phyloP scores from a whole-genome alignment of 148 eudicot genomes.

The Fallopia convolvulus region DNA sequence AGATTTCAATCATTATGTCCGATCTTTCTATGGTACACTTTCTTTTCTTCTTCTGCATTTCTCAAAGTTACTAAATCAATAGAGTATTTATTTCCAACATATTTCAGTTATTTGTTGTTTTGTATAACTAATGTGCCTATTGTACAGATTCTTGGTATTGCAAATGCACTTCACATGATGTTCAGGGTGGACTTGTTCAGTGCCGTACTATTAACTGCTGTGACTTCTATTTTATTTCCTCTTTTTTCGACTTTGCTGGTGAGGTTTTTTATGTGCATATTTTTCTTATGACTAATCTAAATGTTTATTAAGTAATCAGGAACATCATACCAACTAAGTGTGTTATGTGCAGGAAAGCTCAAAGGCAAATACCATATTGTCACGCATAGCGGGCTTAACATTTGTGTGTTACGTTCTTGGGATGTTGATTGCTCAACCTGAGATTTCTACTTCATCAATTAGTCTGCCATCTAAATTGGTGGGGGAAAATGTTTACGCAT shows the following conservation, averaged over 20 bases:
- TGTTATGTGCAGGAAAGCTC: constrained; percentile 44
- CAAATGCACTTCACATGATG: constrained; percentile 66
- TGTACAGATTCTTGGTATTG: constrained; percentile 78
- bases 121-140: constrained; percentile 3
- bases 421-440: constrained; percentile 56
- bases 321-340: neutral
- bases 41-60: neutral
- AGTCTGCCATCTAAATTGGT: constrained; percentile 51
- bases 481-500: constrained; percentile 76
- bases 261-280: constrained; percentile 18
- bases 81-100: neutral
- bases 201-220: constrained; percentile 58
- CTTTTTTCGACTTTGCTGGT: constrained; percentile 61
- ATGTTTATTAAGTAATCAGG: neutral
- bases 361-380: constrained; percentile 44
- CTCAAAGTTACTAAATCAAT: neutral
- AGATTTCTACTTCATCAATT: constrained; percentile 45
- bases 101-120: constrained; percentile 8
- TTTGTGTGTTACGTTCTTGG: constrained; percentile 51
- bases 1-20: constrained; percentile 58
- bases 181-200: constrained; percentile 64
- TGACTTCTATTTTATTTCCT: constrained; percentile 61
- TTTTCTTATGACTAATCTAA: neutral
- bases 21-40: constrained; percentile 77
- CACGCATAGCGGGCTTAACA: constrained; percentile 41